Evolutionary conservation across 2,329 filamentous ascomycete species (phyloP), one percentile per base, ranked within the genome.

Genomic region (Botryotinia calthae): DNA sequence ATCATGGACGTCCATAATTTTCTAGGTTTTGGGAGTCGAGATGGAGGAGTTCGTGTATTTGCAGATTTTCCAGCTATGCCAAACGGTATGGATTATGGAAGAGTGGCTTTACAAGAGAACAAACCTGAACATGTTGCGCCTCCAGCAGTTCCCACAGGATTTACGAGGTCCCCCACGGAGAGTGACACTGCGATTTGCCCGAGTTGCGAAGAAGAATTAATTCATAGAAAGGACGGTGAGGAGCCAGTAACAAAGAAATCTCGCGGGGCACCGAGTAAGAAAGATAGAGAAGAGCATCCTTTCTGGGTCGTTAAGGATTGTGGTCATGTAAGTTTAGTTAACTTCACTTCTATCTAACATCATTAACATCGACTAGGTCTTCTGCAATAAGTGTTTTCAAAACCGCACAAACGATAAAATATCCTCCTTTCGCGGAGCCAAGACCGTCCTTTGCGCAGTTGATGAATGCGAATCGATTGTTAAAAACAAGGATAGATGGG

Each of bases 301-400:
- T 95, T 98, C 75, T 98, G 95, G 94, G 91, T 96, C 0, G 87
- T 96, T 51, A 97, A 95, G 82, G 87, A 87, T 69, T 99, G 96
- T 81, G 96, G 96, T 76, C 96, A 99, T 84, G 96, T 98, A 87
- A 82, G 88, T 85, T 20, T 56, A 31, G 73, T 40, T 46, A 73
- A 34, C 77, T 62, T 20, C 56, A 16, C 25, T 46, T 31, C 51
- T 22, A 64, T 18, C 59, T 70, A 28, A 25, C 34, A 68, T 56
- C 75, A 48, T 76, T 82, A 74, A 82, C 65, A 44, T 66, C 31
- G 10, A 72, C 40, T 59, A 91, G 89, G 89, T 91, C 22, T 91
- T 89, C 78, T 91, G 89, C 81, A 86, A 85, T 73, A 83, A 84
- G 14, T 91, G 89, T 81, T 91, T 85, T 76, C 88, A 90, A 71